Conservation (phyloP, 306 rosid genomes). For the Citrullus mucosospermus region DNA sequence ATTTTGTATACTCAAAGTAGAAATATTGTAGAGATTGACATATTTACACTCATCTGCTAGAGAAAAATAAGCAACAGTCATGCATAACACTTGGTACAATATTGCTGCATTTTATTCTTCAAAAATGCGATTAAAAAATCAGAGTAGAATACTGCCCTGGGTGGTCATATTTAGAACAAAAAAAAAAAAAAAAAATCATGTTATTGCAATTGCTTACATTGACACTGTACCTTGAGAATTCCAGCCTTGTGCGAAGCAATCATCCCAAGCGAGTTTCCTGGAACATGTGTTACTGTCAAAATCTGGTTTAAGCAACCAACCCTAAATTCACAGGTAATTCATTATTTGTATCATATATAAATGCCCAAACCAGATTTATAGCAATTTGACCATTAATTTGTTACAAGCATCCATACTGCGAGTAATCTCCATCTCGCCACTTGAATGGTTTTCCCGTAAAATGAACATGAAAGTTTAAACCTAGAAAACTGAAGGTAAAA, state of each 20-base stretch:
- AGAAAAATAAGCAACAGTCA: conserved; percentile 2
- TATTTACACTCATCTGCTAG: not conserved
- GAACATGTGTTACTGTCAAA: not conserved
- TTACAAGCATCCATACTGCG: not conserved
- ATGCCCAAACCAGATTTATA: not conserved
- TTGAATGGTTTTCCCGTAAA: not conserved
- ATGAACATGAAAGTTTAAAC: not conserved
- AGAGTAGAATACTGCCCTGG: conserved; percentile 18
- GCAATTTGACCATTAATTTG: not conserved
- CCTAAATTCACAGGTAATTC: not conserved
- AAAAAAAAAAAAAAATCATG: conserved; percentile 8
- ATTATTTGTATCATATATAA: not conserved
- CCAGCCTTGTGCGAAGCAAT: conserved; percentile 79
- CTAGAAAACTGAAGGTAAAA: conserved; percentile 9
- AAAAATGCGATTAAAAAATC: conserved; percentile 17
- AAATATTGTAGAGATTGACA: conserved; percentile 16
- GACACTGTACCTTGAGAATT: conserved; percentile 47
- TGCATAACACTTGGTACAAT: not conserved
- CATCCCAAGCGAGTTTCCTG: conserved; percentile 52
- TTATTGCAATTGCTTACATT: conserved; percentile 14
- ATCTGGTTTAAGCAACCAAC: not conserved
- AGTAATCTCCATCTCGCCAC: not conserved
- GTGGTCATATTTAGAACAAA: conserved; percentile 13
- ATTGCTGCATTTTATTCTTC: not conserved
- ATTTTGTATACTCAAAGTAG: conserved; percentile 19